Percentiles rank a stretch among this genome's conserved stretches.
Evolutionary conservation across 441 rosid species (phyloP).

Genomic region (Gossypium schwendimanii): DNA sequence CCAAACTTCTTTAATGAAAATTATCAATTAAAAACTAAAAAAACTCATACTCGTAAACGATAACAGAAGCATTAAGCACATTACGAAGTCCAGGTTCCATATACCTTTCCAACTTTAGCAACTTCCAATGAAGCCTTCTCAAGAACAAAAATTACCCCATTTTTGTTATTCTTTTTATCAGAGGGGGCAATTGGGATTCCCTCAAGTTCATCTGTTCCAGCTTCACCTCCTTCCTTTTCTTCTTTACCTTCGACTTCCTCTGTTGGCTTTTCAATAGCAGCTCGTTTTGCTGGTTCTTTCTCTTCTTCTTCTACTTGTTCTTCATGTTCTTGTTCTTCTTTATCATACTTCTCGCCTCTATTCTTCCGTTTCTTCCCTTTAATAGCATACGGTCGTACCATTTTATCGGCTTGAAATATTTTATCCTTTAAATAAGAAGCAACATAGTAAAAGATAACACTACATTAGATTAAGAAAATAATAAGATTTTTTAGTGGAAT

Average conservation of each 20-base stretch:
- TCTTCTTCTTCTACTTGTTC: background rate
- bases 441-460: background rate
- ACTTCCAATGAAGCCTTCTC: slow-evolving; percentile 1
- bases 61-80: background rate
- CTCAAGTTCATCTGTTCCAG: background rate
- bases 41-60: background rate
- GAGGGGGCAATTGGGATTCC: background rate
- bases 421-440: background rate
- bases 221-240: background rate
- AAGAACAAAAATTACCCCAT: background rate
- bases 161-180: background rate
- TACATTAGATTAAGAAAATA: background rate
- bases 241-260: background rate
- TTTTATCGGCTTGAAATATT: background rate
- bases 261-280: background rate
- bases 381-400: background rate
- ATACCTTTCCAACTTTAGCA: slow-evolving; percentile 1
- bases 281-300: background rate
- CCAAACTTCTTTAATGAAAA: background rate
- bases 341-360: background rate
- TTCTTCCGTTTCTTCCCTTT: background rate
- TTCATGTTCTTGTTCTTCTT: background rate
- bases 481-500: background rate
- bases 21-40: background rate
- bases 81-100: background rate